Base-by-base conservation (phyloP, 78 protist genomes). In the Dictyostelium firmibasis region DNA sequence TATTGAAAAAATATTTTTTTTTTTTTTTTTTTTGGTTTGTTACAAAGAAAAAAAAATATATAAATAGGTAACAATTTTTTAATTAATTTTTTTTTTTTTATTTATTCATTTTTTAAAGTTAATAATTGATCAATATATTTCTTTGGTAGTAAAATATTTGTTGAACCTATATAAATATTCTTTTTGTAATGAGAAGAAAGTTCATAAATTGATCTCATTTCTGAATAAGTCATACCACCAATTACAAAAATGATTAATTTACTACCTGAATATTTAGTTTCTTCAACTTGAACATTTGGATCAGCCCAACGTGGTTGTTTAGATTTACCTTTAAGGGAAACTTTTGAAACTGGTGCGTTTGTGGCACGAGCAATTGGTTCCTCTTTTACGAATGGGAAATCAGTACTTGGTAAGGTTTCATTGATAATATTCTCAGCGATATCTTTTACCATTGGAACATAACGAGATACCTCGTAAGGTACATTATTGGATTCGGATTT, bases 181-280 rank as follows among this genome's bases (percentile, higher is more conserved):
- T 95, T 84, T 89, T 93, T 91, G n/a, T 82, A 83, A 82, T 92
- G 57, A 29, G 83, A 35, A 10, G 95, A 33, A 9, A 97, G 27
- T 43, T 97, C 98, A 82, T 95, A 92, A 70, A 91, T 95, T 14
- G 95, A 60, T 27, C 98, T 60, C 96, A 95, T 94, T 81, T 97
- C 98, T 0, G 96, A 91, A 83, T 74, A 86, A 1, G 96, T 79
- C 94, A 95, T 86, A 74, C 98, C 98, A 75, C 98, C 98, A 29
- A 86, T 74, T 0, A 97, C 81, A 25, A 93, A 97, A 36, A 97
- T 36, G 60, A 97, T 84, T 7, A 95, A 35, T 75, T 82, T 76
- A 23, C 57, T 31, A 8, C 97, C 97, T 31, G 82, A 36, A 60
- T 79, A 84, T 78, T 83, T 84, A 38, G 76, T 84, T 53, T 84